Percentiles rank a stretch among this genome's conserved stretches.
Conservation (phyloP, 768 basidiomycete genomes). For the Leccinum uliginosum region DNA sequence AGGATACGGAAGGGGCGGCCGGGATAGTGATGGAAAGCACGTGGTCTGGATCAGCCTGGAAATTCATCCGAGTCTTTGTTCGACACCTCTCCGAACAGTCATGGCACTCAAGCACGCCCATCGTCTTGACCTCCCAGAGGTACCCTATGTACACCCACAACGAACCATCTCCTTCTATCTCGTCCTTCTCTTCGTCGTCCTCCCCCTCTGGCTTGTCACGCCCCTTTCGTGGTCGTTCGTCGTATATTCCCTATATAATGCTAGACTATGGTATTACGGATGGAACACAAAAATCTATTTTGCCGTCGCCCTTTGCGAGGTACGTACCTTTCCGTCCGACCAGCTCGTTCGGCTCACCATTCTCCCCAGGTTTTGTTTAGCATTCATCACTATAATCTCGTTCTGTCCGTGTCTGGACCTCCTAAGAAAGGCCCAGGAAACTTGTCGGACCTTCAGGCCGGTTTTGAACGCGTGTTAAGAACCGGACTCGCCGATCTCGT, state of each 20-base stretch:
- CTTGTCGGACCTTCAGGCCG: slow-evolving; percentile 51
- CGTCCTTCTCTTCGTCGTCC: slow-evolving; percentile 50
- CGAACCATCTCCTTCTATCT: slow-evolving; percentile 53
- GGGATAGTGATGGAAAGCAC: background rate
- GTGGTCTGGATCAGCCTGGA: slow-evolving; percentile 5
- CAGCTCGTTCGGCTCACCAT: background rate
- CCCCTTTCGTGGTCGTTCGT: slow-evolving; percentile 67
- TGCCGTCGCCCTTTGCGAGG: slow-evolving; percentile 56
- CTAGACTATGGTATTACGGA: slow-evolving; percentile 39
- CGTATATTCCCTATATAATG: slow-evolving; percentile 41
- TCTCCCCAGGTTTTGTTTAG: slow-evolving; percentile 60
- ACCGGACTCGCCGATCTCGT: slow-evolving; percentile 56
- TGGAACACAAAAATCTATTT: slow-evolving; percentile 40
- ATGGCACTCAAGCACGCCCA: slow-evolving; percentile 1
- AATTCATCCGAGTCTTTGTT: background rate
- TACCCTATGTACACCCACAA: slow-evolving; percentile 35
- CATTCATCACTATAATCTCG: slow-evolving; percentile 55
- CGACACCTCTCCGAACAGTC: background rate
- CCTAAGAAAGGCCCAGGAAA: slow-evolving; percentile 44
- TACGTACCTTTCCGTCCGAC: slow-evolving; percentile 24
- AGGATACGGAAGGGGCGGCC: slow-evolving; percentile 26
- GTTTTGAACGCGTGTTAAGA: slow-evolving; percentile 60
- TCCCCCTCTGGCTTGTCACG: slow-evolving; percentile 60
- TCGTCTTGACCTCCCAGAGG: slow-evolving; percentile 24
- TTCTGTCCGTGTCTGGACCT: slow-evolving; percentile 43